Base-by-base conservation (phyloP, 768 basidiomycete species). In the Boletus huronensis region DNA sequence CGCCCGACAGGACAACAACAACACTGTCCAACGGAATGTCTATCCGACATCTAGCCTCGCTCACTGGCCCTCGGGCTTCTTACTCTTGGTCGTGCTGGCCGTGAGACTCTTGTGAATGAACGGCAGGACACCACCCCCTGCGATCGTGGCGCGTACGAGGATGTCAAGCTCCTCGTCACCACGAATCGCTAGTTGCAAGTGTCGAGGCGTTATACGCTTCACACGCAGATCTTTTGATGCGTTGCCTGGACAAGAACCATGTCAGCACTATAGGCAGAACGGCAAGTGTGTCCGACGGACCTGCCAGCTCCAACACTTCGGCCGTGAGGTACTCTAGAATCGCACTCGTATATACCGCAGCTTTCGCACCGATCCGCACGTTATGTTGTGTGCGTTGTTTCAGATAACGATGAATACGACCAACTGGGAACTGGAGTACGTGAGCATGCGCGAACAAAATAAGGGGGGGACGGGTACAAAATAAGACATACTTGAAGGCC, bases 81-180 rank as follows among this genome's bases (percentile, higher is more conserved):
- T 72, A 8, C 71, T 70, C 70, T 83, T 83, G 46, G 72, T 70
- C 42, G 74, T 76, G 25, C 74, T 72, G 1, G 63, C 64, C 3
- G 88, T 90, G 55, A 93, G 77, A 58, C 79, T 83, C 80, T 90
- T 90, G 79, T 93, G 90, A 60, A 93, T 92, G 75, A 92, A 93
- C 19, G 90, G 90, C 56, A 92, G 66, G 3, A 92, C 90, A 70
- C 90, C 90, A 67, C 90, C 90, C 39, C 90, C 90, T 13, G 94
- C 92, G 64, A 97, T 96, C 4, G 95, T 97, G 4, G 94, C 95
- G 50, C 87, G 84, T 28, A 98, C 93, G 55, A 98, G 84, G 17
- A 84, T 88, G 69, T 98, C 95, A n/a, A 98, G 85, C 67, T 98
- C 95, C 71, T 97, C 94, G 71, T 98, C 95, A 32, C 95, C 95